Conservation (phyloP, 257 asterid genomes). For the Scutellaria barbata region DNA sequence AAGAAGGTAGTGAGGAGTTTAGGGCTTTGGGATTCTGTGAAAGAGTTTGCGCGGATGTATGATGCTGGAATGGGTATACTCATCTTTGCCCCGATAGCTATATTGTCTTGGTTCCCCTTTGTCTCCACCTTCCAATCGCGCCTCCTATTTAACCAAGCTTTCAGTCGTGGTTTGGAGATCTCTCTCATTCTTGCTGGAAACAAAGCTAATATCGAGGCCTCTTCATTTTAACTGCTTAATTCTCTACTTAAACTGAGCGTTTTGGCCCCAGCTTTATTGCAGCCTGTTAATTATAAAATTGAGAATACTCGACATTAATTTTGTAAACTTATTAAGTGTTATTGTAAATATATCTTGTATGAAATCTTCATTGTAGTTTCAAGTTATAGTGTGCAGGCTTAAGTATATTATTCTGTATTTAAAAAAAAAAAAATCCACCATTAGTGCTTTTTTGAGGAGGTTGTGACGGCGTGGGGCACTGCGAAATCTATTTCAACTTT, state of each 20-base stretch:
- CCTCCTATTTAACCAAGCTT: slow-evolving; percentile 96
- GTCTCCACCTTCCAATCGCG: slow-evolving; percentile 99
- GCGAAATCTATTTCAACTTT: too few relatives aligned
- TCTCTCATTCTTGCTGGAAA: slow-evolving; percentile 98
- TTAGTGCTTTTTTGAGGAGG: too few relatives aligned
- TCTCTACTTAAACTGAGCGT: background rate
- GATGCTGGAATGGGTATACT: slow-evolving; percentile 99
- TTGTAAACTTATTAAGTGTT: slow-evolving; percentile 23
- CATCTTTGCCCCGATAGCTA: slow-evolving; percentile 86
- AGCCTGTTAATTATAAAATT: background rate
- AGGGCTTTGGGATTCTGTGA: slow-evolving; percentile 97
- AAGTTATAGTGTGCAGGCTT: too few relatives aligned
- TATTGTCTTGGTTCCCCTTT: slow-evolving; percentile 95
- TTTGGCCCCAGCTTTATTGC: background rate
- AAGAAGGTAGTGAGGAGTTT: slow-evolving; percentile 68
- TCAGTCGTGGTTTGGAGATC: slow-evolving; percentile 98
- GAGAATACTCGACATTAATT: background rate
- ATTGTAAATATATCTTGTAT: background rate
- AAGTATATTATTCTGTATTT: too few relatives aligned
- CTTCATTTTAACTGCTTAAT: slow-evolving; percentile 45
- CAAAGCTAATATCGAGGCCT: slow-evolving; percentile 86
- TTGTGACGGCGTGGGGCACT: too few relatives aligned
- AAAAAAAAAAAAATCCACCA: too few relatives aligned
- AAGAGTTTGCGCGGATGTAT: slow-evolving; percentile 93
- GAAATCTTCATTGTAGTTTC: background rate